Evolutionary conservation across 2,329 filamentous ascomycete species (phyloP).

Genomic region (Colletotrichum eremochloae): DNA sequence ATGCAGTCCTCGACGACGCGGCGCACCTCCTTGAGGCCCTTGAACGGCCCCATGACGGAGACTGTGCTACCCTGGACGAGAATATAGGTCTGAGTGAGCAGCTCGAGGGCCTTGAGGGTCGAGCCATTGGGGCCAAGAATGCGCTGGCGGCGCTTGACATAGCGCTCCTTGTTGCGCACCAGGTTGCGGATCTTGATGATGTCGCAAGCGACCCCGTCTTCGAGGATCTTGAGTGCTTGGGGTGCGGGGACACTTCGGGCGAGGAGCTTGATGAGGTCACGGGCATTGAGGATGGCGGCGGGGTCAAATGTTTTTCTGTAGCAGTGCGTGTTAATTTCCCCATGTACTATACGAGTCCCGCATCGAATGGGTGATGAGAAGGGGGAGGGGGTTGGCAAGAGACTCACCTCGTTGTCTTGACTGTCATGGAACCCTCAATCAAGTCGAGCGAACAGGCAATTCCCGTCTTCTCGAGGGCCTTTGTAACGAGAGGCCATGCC

Average conservation of each 20-base stretch:
- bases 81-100: conserved; percentile 92
- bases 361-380: conserved; percentile 59
- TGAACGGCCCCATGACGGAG: conserved; percentile 90
- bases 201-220: conserved; percentile 92
- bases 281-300: conserved; percentile 90
- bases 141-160: conserved; percentile 93
- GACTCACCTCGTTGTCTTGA: conserved; percentile 89
- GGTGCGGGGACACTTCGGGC: conserved; percentile 92
- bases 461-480: conserved; percentile 86
- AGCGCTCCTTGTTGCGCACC: conserved; percentile 93
- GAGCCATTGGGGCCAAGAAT: conserved; percentile 92
- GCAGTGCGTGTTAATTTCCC: conserved; percentile 12
- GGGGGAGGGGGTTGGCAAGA: too few relatives aligned
- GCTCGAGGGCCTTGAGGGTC: conserved; percentile 92
- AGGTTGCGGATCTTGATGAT: conserved; percentile 95
- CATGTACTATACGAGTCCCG: neutral
- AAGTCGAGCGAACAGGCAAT: conserved; percentile 94
- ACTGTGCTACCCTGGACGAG: conserved; percentile 98
- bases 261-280: conserved; percentile 93
- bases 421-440: conserved; percentile 95
- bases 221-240: conserved; percentile 93
- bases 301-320: conserved; percentile 87
- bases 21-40: conserved; percentile 92
- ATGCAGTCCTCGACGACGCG: conserved; percentile 95
- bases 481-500: conserved; percentile 92